These are phyloP conservation scores for Aspergillus awamori DNA, from an alignment of 2,329 filamentous ascomycete genomes.

Conservation along the genomic window DNA sequence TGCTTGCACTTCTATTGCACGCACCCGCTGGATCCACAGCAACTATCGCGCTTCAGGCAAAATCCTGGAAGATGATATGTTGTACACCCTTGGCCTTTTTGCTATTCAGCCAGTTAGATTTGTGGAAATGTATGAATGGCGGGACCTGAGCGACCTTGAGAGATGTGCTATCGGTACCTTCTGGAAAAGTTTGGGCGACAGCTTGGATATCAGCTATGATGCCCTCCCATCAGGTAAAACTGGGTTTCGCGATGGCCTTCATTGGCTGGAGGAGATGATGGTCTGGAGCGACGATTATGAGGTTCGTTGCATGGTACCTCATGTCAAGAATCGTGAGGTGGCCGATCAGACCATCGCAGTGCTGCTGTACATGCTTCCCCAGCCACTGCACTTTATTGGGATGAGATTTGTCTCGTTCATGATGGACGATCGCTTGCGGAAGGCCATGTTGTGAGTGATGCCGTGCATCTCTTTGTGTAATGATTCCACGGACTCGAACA, in stretches of 20 bases:
- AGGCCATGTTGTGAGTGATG: constrained; percentile 63
- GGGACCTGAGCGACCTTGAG: constrained; percentile 67
- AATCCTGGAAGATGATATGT: constrained; percentile 65
- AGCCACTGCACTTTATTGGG: constrained; percentile 50
- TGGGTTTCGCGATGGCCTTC: constrained; percentile 54
- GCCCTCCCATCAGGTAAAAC: constrained; percentile 45
- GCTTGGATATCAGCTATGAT: constrained; percentile 64
- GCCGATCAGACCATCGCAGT: constrained; percentile 64
- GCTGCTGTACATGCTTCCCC: constrained; percentile 60
- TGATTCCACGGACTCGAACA: background rate
- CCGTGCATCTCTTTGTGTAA: background rate
- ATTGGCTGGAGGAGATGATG: constrained; percentile 56
- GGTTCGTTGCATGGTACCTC: constrained; percentile 59
- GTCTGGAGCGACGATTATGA: constrained; percentile 63
- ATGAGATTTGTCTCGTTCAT: constrained; percentile 59
- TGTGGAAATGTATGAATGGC: constrained; percentile 70
- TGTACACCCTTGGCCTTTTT: constrained; percentile 68
- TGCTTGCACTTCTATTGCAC: constrained; percentile 57
- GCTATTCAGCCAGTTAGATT: constrained; percentile 67
- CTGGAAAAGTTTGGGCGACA: constrained; percentile 72
- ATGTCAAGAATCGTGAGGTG: constrained; percentile 52
- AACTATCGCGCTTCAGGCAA: constrained; percentile 60
- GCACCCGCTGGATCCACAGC: constrained; percentile 66
- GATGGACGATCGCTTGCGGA: constrained; percentile 66
- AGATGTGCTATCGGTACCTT: constrained; percentile 67